phyloP scores from a whole-genome alignment of 805 yeast genomes.

The Ogataea minuta region DNA sequence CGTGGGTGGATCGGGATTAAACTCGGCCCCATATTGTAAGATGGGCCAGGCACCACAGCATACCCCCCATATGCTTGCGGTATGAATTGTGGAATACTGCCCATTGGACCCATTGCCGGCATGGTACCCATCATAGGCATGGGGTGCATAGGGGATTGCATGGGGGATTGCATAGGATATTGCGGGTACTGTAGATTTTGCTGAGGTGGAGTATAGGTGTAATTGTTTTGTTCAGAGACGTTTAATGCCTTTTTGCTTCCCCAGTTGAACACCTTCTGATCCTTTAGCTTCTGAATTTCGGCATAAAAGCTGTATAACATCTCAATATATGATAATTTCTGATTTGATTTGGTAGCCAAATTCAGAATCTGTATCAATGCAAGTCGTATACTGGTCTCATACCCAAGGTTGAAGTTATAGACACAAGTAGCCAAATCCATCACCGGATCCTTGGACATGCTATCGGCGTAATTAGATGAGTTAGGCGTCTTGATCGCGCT shows the following conservation, averaged over 20 bases:
- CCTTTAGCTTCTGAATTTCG: constrained; percentile 18
- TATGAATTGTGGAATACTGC: constrained; percentile 1
- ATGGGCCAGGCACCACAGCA: constrained; percentile 10
- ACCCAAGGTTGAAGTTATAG: constrained; percentile 23
- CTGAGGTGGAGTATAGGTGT: constrained; percentile 1
- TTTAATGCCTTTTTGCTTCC: constrained; percentile 7
- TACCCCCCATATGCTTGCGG: constrained; percentile 11
- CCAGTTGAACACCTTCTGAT: constrained; percentile 24
- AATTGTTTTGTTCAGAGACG: neutral
- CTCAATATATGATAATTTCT: constrained; percentile 25
- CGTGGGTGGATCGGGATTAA: constrained; percentile 20
- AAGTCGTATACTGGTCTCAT: constrained; percentile 18
- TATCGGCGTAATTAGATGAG: constrained; percentile 5
- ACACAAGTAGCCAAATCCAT: constrained; percentile 19
- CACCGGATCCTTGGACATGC: constrained; percentile 7
- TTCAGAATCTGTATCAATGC: constrained; percentile 22
- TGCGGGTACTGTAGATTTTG: constrained; percentile 8
- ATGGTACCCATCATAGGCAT: constrained; percentile 3
- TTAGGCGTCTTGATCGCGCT: constrained; percentile 15
- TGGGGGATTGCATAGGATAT: constrained; percentile 4
- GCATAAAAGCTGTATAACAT: constrained; percentile 23
- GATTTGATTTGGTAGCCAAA: constrained; percentile 12
- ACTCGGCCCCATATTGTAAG: constrained; percentile 3
- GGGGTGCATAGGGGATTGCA: constrained; percentile 1
- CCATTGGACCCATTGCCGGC: neutral